Base-by-base conservation (phyloP, 2,329 filamentous ascomycete species). In the Pseudogymnoascus sp. region DNA sequence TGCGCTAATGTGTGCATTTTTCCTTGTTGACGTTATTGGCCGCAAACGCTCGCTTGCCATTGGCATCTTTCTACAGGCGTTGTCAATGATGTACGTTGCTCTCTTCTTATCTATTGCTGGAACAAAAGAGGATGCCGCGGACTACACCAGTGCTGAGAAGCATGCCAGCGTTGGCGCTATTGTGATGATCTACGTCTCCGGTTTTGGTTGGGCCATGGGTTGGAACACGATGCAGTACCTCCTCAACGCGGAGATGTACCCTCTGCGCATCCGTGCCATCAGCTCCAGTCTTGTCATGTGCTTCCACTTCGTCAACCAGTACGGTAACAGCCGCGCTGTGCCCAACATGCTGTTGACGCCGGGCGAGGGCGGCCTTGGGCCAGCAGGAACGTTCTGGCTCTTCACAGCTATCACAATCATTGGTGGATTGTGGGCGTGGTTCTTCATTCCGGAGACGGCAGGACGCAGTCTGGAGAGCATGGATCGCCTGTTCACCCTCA, bases 221-320 rank as follows among this genome's bases (percentile, higher is more conserved):
- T 92, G 85, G 87, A 91, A 91, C 75, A 84, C 80, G 0, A 88
- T 90, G 79, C 89, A 91, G 74, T 92, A 92, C 71, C 80, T 92
- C 3, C 81, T 92, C 62, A 91, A 88, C 12, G 87, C 88, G 1
- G 89, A 92, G 71, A 80, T 92, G 64, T 92, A 90, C 76, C 88
- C 89, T 0, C 80, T 92, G 8, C 82, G 88, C 3, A 85, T 92
- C 59, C 84, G 89, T 62, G 88, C 88, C 3, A 75, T 91, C 8
- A 84, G 86, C 17, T 88, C 87, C 0, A 88, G 84, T 0, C 80
- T 89, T 70, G 84, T 87, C 55, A 92, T 92, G 89, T 89, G 85
- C 0, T 81, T 91, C 63, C 89, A 92, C 74, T 92, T 92, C 70
- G 86, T 82, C 64, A 90, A 90, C 73, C 88, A 91, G 74, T 92